These are phyloP conservation scores for Crassisporium funariophilum DNA, from an alignment of 768 basidiomycete genomes.

Conservation along the genomic window DNA sequence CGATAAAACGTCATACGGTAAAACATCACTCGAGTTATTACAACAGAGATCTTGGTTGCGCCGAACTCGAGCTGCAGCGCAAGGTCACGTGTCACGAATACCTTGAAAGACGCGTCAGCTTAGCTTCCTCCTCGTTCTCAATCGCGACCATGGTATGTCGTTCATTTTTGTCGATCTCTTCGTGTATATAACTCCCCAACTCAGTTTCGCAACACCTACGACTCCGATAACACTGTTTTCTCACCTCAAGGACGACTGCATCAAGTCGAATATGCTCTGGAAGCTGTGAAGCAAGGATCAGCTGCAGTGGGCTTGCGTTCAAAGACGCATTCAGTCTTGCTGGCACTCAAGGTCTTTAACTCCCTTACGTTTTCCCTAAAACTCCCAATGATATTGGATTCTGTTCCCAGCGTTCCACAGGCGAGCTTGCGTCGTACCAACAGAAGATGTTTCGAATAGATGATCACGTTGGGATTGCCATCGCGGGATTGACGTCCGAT, in stretches of 20 bases:
- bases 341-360: constrained; percentile 93
- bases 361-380: not conserved
- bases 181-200: constrained; percentile 22
- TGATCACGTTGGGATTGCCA: constrained; percentile 98
- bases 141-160: constrained; percentile 37
- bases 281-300: constrained; percentile 99
- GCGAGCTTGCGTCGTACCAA: constrained; percentile 98
- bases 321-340: constrained; percentile 89
- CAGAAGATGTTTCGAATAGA: constrained; percentile 99
- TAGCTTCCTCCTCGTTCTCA: constrained; percentile 16
- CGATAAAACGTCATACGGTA: too few relatives aligned
- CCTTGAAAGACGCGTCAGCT: constrained; percentile 31
- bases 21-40: too few relatives aligned
- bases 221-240: constrained; percentile 98
- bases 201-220: constrained; percentile 95
- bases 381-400: constrained; percentile 1
- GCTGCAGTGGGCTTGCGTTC: constrained; percentile 97
- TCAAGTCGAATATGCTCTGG: constrained; percentile 97
- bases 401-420: constrained; percentile 82
- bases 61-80: not conserved
- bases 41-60: not conserved
- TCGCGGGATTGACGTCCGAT: constrained; percentile 98
- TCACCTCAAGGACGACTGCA: constrained; percentile 96
- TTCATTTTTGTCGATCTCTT: constrained; percentile 7
- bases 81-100: constrained; percentile 19